Conservation (phyloP, 2,329 filamentous ascomycete species). For the Verticillium albo-atrum region DNA sequence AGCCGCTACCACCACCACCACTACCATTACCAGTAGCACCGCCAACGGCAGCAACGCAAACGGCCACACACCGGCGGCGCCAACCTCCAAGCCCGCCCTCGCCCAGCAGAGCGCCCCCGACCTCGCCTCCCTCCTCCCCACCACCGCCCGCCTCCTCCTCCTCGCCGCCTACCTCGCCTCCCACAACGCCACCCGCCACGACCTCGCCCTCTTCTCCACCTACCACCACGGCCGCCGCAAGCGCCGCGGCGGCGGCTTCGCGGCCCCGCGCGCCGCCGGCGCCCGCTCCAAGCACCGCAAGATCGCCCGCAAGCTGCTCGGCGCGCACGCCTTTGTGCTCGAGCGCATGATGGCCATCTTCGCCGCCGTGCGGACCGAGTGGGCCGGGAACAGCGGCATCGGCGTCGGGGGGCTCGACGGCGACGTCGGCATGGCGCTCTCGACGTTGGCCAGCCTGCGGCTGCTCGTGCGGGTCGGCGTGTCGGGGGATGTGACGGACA, state of each 20-base stretch:
- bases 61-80: neutral
- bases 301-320: conserved; percentile 72
- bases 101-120: conserved; percentile 25
- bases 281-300: conserved; percentile 56
- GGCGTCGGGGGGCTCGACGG: conserved; percentile 37
- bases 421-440: conserved; percentile 61
- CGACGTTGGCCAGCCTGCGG: conserved; percentile 67
- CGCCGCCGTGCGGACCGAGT: conserved; percentile 57
- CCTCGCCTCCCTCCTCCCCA: conserved; percentile 58
- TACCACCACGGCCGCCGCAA: conserved; percentile 51
- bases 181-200: conserved; percentile 71
- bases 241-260: conserved; percentile 42
- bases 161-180: conserved; percentile 77
- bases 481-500: conserved; percentile 60
- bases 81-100: neutral
- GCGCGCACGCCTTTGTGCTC: conserved; percentile 70
- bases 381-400: conserved; percentile 34
- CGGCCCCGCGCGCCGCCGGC: conserved; percentile 27
- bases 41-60: neutral
- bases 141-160: conserved; percentile 68
- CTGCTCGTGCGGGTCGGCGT: conserved; percentile 64
- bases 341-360: conserved; percentile 79
- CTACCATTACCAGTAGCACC: neutral
- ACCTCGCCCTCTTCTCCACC: conserved; percentile 72
- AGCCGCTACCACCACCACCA: neutral